Percentiles rank a stretch among this genome's conserved stretches.
Conservation (phyloP, 768 basidiomycete species). For the Sarcodon sp. region DNA sequence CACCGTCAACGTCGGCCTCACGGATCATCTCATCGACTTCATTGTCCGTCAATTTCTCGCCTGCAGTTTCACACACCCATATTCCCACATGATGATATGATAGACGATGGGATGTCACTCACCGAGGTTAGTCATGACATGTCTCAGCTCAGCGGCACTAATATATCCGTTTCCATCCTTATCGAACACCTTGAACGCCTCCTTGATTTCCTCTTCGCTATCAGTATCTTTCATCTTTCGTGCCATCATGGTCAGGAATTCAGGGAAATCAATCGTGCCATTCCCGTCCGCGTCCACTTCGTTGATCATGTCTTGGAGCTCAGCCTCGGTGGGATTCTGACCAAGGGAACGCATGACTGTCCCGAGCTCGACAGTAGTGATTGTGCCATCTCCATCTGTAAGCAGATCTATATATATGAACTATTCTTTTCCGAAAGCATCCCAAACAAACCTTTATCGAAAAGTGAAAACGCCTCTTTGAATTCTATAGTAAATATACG, state of each 20-base stretch:
- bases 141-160: conserved; percentile 72
- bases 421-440: neutral
- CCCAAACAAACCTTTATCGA: conserved; percentile 71
- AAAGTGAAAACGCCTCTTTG: conserved; percentile 98
- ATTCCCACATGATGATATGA: neutral
- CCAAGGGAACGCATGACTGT: conserved; percentile 91
- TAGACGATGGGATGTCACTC: conserved; percentile 11
- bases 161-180: conserved; percentile 93
- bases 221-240: conserved; percentile 89
- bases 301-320: conserved; percentile 92
- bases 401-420: neutral
- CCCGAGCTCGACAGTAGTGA: conserved; percentile 83
- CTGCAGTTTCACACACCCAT: conserved; percentile 20
- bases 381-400: conserved; percentile 84
- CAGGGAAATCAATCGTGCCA: conserved; percentile 72
- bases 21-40: conserved; percentile 97
- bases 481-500: conserved; percentile 51
- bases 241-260: conserved; percentile 79
- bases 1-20: conserved; percentile 89
- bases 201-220: conserved; percentile 87
- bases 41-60: conserved; percentile 75
- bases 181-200: conserved; percentile 96
- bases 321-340: conserved; percentile 87
- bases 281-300: conserved; percentile 87
- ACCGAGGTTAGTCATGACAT: conserved; percentile 90